phyloP scores from a whole-genome alignment of 441 rosid genomes.

The Eruca vesicaria region DNA sequence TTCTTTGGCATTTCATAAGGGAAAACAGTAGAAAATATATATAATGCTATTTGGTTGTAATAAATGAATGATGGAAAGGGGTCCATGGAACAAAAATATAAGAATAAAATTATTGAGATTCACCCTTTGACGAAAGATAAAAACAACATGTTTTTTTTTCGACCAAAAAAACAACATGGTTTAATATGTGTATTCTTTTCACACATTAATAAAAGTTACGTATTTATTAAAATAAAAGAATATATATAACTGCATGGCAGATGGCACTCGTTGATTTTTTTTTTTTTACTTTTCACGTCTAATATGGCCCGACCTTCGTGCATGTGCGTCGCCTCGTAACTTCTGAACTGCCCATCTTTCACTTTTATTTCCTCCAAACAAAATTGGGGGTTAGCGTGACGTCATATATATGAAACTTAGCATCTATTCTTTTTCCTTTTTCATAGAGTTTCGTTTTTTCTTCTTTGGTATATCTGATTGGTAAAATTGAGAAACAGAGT shows the following conservation, averaged over 20 bases:
- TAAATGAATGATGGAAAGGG: conserved; percentile 19
- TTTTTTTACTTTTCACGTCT: not conserved
- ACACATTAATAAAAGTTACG: not conserved
- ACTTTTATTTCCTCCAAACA: conserved; percentile 6
- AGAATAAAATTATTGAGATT: not conserved
- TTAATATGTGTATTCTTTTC: not conserved
- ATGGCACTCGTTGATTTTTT: not conserved
- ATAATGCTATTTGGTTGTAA: not conserved
- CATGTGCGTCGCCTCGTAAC: conserved; percentile 28
- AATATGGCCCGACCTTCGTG: conserved; percentile 26
- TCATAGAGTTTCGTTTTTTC: not conserved
- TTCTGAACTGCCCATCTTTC: conserved; percentile 24
- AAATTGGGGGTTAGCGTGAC: conserved; percentile 4
- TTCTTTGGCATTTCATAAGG: not conserved
- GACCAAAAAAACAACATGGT: conserved; percentile 20
- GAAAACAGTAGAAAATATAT: not conserved
- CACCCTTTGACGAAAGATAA: not conserved
- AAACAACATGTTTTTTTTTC: too few species aligned
- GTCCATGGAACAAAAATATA: not conserved
- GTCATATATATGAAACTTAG: not conserved
- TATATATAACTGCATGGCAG: not conserved
- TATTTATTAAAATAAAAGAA: not conserved
- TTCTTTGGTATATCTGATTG: not conserved
- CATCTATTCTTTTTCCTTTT: not conserved
- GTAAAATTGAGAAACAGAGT: conserved; percentile 5